Evolutionary conservation across 495 filamentous ascomycete genomes (phyloP).

Genomic region (Lasiosphaeria miniovina): DNA sequence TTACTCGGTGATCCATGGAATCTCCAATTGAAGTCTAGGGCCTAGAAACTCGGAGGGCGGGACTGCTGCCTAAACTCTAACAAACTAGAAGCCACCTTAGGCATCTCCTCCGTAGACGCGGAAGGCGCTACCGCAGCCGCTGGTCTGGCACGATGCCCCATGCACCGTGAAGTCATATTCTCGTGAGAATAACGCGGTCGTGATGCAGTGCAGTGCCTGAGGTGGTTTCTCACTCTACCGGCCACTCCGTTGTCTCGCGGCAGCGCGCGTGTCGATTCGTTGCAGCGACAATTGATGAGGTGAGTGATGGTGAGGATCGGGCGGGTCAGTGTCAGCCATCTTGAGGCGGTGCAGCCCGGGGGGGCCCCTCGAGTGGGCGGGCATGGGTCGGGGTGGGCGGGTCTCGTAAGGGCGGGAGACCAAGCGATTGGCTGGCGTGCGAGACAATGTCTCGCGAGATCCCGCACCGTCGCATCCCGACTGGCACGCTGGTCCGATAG

Average conservation of each 20-base stretch:
- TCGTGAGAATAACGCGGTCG: not conserved
- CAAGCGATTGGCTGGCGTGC: conserved; percentile 26
- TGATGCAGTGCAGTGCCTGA: not conserved
- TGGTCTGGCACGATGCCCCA: not conserved
- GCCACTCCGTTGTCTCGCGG: not conserved
- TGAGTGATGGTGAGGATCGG: conserved; percentile 4
- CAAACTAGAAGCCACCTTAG: not conserved
- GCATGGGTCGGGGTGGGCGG: not conserved
- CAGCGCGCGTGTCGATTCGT: not conserved
- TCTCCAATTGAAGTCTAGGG: too few relatives aligned
- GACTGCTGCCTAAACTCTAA: not conserved
- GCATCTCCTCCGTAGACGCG: not conserved
- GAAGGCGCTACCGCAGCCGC: not conserved
- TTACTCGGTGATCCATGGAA: too few relatives aligned
- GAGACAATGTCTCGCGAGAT: conserved; percentile 19
- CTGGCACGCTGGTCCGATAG: not conserved
- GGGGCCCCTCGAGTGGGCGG: not conserved
- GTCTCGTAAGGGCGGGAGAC: not conserved
- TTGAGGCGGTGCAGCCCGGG: conserved; percentile 10
- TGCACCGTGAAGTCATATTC: not conserved
- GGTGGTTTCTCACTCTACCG: not conserved
- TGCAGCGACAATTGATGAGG: conserved; percentile 1
- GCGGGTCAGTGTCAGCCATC: conserved; percentile 6
- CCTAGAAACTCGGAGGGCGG: not conserved
- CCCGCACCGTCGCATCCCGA: conserved; percentile 2